Base-by-base conservation (phyloP, 2,329 filamentous ascomycete species). In the Fusarium sp. region DNA sequence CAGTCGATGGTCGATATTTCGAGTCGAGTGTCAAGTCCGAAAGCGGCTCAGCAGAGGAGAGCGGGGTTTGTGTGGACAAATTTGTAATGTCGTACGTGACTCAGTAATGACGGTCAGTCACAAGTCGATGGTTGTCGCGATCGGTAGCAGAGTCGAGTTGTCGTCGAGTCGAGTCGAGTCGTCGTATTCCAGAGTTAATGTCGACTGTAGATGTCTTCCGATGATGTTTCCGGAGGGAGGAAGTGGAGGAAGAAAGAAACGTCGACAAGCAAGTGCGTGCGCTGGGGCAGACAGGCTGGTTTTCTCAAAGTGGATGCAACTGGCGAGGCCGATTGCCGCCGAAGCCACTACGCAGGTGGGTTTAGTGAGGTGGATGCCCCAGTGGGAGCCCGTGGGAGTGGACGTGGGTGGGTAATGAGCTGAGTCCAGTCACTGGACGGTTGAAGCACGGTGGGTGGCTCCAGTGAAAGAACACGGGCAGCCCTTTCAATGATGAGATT, bases 241-340 rank as follows among this genome's bases (percentile, higher is more conserved):
- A 71, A 71, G 70, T 73, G 72, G 72, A 74, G 68, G 72, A 73
- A 70, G 65, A 69, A 69, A 49, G 65, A 68, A 67, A 59, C 62
- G 55, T 55, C 51, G 46, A 65, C 55, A 31, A 31, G 45, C 45
- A 58, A 38, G 55, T 55, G 61, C 34, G 44, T 50, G 57, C 57
- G 33, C 49, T 57, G 57, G 67, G 52, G 69, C 46, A 65, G 56
- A n/a, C 62, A 55, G 69, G 70, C 71, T 60, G 60, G 65, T 73
- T 73, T 73, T 73, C 69, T 69, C 58, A 72, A 66, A 62, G 70
- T 70, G 67, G 70, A 71, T 69, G 65, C 68, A 40, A 49, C 61
- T 70, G 65, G 59, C 49, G 57, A 74, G 67, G 71, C 72, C 72
- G 72, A 74, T 73, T 74, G 67, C 62, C 68, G 72, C 72, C 72